Base-by-base conservation (phyloP, 306 rosid species). In the Hylodesmum podocarpum region DNA sequence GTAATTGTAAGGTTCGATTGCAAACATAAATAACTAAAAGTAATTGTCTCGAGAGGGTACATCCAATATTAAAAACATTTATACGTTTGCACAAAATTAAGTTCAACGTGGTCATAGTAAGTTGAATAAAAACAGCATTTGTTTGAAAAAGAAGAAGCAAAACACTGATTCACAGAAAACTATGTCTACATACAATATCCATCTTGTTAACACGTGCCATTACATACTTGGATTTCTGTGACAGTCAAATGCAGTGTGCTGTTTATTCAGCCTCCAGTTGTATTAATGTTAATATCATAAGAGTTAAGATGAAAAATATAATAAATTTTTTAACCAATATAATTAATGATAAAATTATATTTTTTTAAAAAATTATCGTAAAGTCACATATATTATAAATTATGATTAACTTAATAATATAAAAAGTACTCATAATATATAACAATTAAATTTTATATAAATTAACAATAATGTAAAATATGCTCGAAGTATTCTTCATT, bases 51-150 rank as follows among this genome's bases (percentile, higher is more conserved):
- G 0, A 37, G 24, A 59, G 24, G 58, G 24, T 44, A 25, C 9
- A 31, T 55, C 28, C 15, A 50, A 37, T 76, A 5, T 24, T 51
- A 55, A 9, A 46, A 53, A 53, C 33, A n/a, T 46, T 46, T 13
- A 28, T 73, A 43, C 47, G 28, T 74, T 74, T 59, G 36, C 61
- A 22, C 79, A 72, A 66, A 24, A 3, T 8, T 57, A 24, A 3
- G 14, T 57, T 27, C 78, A n/a, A n/a, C 18, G 44, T 61, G 24
- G 16, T 76, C 8, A 53, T 54, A n/a, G n/a, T n/a, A n/a, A n/a
- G n/a, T 75, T 74, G 62, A 22, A 73, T 58, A 13, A 28, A 58
- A 44, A 74, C 70, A 74, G 28, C 41, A 41, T 73, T 75, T 44
- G 44, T 21, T 61, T 27, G 24, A 66, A 13, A n/a, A 10, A 5